Percentiles rank a stretch among this genome's conserved stretches.
Conservation (phyloP, 208 protist genomes). For the Leishmania tarentolae region DNA sequence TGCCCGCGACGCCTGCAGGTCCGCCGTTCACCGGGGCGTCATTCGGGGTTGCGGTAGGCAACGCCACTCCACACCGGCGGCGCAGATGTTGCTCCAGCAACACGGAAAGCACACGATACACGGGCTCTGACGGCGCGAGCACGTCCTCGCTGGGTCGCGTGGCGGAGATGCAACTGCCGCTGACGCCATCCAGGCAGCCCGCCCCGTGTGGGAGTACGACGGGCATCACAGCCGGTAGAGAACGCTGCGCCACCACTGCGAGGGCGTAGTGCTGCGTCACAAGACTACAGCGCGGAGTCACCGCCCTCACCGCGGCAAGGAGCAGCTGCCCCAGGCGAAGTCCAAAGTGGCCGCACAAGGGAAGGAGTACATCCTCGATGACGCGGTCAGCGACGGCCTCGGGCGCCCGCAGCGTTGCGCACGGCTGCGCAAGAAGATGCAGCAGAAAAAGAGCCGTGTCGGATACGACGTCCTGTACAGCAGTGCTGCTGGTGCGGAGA, state of each 20-base stretch:
- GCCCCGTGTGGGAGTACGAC: background rate
- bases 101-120: slow-evolving; percentile 26
- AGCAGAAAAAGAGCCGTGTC: slow-evolving; percentile 66
- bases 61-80: background rate
- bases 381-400: slow-evolving; percentile 32
- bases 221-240: slow-evolving; percentile 1
- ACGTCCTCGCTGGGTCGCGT: slow-evolving; percentile 9
- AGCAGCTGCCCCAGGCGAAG: slow-evolving; percentile 49
- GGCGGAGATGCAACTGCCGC: background rate
- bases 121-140: slow-evolving; percentile 22
- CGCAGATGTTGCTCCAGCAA: slow-evolving; percentile 19
- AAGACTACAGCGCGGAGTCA: slow-evolving; percentile 33
- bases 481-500: slow-evolving; percentile 15
- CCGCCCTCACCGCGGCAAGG: slow-evolving; percentile 42
- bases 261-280: slow-evolving; percentile 19
- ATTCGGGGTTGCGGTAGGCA: background rate
- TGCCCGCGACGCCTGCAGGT: background rate
- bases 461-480: slow-evolving; percentile 48
- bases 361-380: slow-evolving; percentile 43
- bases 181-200: background rate
- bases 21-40: no score
- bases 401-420: slow-evolving; percentile 52
- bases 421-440: slow-evolving; percentile 68
- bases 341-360: slow-evolving; percentile 43
- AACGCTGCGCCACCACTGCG: slow-evolving; percentile 23